Percentiles rank a stretch among this genome's conserved stretches.
These are phyloP conservation scores for Erigeron philadelphicus DNA, from an alignment of 140 eudicot genomes.

Conservation along the genomic window DNA sequence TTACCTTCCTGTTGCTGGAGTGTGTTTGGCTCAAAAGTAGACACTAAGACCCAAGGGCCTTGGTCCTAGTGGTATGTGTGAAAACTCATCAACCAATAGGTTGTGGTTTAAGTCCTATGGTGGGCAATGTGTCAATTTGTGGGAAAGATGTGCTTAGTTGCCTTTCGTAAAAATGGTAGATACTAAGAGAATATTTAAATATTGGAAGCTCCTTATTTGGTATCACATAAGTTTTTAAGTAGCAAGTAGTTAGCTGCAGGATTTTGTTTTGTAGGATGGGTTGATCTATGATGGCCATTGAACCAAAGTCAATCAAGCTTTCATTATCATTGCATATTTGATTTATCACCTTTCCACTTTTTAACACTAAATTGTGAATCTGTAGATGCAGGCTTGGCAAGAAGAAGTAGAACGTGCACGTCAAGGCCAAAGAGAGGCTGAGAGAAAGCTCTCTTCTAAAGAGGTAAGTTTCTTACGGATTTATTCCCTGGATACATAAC, in stretches of 20 bases:
- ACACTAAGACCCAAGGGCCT: not conserved
- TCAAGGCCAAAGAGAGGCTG: constrained; percentile 93
- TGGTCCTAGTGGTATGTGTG: too few species aligned
- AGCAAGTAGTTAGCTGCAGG: too few species aligned
- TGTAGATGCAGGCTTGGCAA: constrained; percentile 96
- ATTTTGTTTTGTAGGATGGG: too few species aligned
- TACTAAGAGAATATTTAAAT: too few species aligned
- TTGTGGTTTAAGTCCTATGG: too few species aligned
- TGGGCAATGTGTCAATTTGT: too few species aligned
- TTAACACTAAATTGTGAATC: constrained; percentile 18
- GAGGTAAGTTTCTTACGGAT: constrained; percentile 62
- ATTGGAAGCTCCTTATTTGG: too few species aligned
- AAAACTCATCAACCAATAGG: too few species aligned
- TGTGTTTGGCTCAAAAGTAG: constrained; percentile 15
- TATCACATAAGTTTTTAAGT: too few species aligned
- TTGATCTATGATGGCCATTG: not conserved
- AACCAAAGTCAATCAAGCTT: constrained; percentile 5
- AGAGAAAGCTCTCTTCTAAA: constrained; percentile 80
- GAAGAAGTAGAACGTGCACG: constrained; percentile 99
- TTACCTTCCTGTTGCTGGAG: constrained; percentile 11
- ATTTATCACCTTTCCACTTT: constrained; percentile 15
- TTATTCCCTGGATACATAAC: constrained; percentile 2
- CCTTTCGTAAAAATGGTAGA: too few species aligned
- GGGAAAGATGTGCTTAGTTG: too few species aligned
- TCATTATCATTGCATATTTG: constrained; percentile 10